These are phyloP conservation scores for Saussurea involucrata DNA, from an alignment of 129 eudicot genomes.

Conservation along the genomic window DNA sequence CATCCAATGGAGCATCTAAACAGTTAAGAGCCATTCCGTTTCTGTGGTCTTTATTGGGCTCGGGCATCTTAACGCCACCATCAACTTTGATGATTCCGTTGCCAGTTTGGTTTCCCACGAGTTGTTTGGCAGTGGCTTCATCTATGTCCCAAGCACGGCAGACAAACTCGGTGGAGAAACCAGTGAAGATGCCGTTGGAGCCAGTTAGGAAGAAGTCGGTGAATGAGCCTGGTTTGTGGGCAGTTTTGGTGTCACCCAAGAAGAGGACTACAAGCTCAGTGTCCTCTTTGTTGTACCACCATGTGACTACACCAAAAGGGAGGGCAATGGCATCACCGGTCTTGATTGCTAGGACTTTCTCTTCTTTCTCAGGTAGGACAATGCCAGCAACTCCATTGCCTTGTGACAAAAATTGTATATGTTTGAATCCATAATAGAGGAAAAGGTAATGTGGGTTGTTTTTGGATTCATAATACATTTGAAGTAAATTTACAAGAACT, in stretches of 20 bases:
- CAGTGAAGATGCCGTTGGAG: slow-evolving; percentile 81
- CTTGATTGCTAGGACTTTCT: slow-evolving; percentile 68
- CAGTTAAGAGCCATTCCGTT: slow-evolving; percentile 75
- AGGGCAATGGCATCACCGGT: slow-evolving; percentile 82
- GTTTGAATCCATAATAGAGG: neutral
- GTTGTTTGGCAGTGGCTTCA: slow-evolving; percentile 53
- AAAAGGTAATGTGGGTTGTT: neutral
- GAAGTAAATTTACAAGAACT: neutral
- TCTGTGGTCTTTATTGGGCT: slow-evolving; percentile 52
- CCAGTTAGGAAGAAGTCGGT: slow-evolving; percentile 75
- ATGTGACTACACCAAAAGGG: slow-evolving; percentile 75
- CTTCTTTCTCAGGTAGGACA: slow-evolving; percentile 87
- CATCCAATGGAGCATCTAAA: slow-evolving; percentile 81
- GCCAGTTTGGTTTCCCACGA: slow-evolving; percentile 51
- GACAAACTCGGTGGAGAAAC: slow-evolving; percentile 82
- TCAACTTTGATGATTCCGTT: slow-evolving; percentile 68
- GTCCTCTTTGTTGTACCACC: slow-evolving; percentile 94
- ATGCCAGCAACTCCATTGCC: slow-evolving; percentile 83
- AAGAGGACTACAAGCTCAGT: slow-evolving; percentile 69
- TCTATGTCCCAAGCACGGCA: slow-evolving; percentile 79
- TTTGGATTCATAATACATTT: neutral
- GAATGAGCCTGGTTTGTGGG: slow-evolving; percentile 70
- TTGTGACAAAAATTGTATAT: neutral
- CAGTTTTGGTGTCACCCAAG: slow-evolving; percentile 72
- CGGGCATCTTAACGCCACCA: slow-evolving; percentile 57